These are phyloP conservation scores for Blepharisma stoltei DNA, from an alignment of 73 alveolate species.

Conservation along the genomic window DNA sequence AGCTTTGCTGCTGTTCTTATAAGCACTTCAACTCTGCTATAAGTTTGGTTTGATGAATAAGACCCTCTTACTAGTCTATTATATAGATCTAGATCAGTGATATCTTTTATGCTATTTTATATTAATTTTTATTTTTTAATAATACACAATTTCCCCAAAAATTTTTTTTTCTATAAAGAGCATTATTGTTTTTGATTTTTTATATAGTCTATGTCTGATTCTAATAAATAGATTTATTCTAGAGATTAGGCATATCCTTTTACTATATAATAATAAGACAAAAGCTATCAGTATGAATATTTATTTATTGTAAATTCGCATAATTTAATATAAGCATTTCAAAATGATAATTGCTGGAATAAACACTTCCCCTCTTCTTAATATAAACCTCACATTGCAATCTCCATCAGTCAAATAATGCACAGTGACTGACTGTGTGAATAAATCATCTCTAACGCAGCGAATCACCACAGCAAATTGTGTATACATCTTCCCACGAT, in stretches of 20 bases:
- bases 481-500: constrained; percentile 89
- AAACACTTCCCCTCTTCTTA: constrained; percentile 90
- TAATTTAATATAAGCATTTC: too few species aligned
- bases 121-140: too few species aligned
- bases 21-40: constrained; percentile 96
- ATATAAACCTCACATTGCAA: constrained; percentile 81
- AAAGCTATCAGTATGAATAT: too few species aligned
- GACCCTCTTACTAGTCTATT: constrained; percentile 82
- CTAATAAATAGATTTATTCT: too few species aligned
- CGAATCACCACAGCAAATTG: constrained; percentile 93
- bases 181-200: too few species aligned
- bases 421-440: constrained; percentile 88
- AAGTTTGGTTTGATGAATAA: constrained; percentile 77
- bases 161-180: too few species aligned
- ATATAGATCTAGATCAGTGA: constrained; percentile 31
- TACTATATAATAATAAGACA: too few species aligned
- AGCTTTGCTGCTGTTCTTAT: constrained; percentile 82
- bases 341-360: constrained; percentile 91
- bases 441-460: constrained; percentile 97
- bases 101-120: too few species aligned
- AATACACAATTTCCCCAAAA: too few species aligned
- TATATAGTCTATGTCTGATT: too few species aligned
- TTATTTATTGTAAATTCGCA: too few species aligned
- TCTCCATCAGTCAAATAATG: constrained; percentile 97
- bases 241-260: too few species aligned